phyloP scores from a whole-genome alignment of 257 asterid species.

The Przewalskia tangutica region DNA sequence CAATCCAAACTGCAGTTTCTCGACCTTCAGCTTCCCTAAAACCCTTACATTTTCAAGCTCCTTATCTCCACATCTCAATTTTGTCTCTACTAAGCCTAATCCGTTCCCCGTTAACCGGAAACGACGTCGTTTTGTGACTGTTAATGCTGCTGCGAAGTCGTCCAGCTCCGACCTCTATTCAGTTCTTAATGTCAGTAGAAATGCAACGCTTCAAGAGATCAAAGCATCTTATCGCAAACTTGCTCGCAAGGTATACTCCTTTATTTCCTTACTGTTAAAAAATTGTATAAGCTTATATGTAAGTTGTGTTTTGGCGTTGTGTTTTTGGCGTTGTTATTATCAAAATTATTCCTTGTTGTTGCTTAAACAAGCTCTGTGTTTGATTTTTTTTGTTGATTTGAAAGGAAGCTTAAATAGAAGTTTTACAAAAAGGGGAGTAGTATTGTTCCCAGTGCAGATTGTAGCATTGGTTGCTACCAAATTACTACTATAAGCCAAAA shows the following conservation, averaged over 20 bases:
- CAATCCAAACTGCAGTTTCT: not conserved
- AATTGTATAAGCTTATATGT: no score
- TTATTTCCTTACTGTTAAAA: not conserved
- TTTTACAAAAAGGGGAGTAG: no score
- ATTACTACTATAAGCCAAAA: no score
- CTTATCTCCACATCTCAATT: not conserved
- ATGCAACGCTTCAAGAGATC: conserved; percentile 75
- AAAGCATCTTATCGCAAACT: conserved; percentile 86
- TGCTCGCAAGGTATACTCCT: conserved; percentile 68
- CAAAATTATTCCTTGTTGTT: not conserved
- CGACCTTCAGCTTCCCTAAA: conserved; percentile 3
- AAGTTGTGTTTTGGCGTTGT: not conserved
- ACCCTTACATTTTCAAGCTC: conserved; percentile 9
- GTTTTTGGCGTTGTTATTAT: not conserved
- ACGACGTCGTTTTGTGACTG: conserved; percentile 39
- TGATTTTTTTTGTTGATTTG: not conserved
- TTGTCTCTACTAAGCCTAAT: conserved; percentile 9
- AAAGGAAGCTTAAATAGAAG: no score
- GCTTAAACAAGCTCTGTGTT: not conserved
- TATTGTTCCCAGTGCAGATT: no score
- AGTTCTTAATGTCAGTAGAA: conserved; percentile 61
- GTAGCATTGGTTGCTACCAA: no score
- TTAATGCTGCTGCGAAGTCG: conserved; percentile 23
- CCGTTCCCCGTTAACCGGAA: conserved; percentile 6
- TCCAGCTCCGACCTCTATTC: conserved; percentile 59